A percentile compares a stretch with the other conserved stretches of the same genome.
These are phyloP conservation scores for Plantago coronopus DNA, from an alignment of 305 asterid species.

Conservation along the genomic window DNA sequence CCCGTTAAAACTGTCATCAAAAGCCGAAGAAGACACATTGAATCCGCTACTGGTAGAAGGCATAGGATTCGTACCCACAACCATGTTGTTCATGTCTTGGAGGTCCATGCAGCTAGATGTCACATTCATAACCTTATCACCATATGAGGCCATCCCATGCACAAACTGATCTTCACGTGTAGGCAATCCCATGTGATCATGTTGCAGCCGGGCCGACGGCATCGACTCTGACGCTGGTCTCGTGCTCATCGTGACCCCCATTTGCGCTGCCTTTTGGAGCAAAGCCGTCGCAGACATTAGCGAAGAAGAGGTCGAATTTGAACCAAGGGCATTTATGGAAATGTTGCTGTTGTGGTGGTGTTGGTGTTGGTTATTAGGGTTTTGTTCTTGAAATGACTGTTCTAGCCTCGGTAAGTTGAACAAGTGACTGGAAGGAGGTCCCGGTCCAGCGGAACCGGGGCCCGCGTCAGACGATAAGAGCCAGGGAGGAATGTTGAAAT, in stretches of 20 bases:
- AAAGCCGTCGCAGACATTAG: constrained; percentile 75
- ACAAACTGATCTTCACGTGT: constrained; percentile 48
- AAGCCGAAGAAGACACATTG: constrained; percentile 19
- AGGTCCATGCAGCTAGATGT: constrained; percentile 41
- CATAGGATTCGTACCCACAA: constrained; percentile 15
- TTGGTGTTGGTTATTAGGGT: constrained; percentile 19
- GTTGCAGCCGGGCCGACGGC: background rate
- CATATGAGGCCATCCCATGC: constrained; percentile 10
- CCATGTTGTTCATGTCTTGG: constrained; percentile 23
- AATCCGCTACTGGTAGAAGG: constrained; percentile 31
- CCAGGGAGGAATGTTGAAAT: constrained; percentile 48
- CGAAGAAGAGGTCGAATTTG: constrained; percentile 20
- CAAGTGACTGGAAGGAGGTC: background rate
- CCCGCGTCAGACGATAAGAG: constrained; percentile 24
- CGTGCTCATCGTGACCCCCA: constrained; percentile 58
- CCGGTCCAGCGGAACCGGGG: constrained; percentile 14
- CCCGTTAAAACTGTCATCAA: constrained; percentile 32
- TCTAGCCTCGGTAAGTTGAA: constrained; percentile 16
- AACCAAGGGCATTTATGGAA: constrained; percentile 3
- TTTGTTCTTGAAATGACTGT: constrained; percentile 25
- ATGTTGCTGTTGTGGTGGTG: background rate
- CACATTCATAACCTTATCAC: constrained; percentile 16
- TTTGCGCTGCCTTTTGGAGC: constrained; percentile 67
- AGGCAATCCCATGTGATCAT: constrained; percentile 40
- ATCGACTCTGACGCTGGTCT: constrained; percentile 13